Conservation (phyloP, 106 monocot genomes). For the Dioscorea zingiberensis region DNA sequence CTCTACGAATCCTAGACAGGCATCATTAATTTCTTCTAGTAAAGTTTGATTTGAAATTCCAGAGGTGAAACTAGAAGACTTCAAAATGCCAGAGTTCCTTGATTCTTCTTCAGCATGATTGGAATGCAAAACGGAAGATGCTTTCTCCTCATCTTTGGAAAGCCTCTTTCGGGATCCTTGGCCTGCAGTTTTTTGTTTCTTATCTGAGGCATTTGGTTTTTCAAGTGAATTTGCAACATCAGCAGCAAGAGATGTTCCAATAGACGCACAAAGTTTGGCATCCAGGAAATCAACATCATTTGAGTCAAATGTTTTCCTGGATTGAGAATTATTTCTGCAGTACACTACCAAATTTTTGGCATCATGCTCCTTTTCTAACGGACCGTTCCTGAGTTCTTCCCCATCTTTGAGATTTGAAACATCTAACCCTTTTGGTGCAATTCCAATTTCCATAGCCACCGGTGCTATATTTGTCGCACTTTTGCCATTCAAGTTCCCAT, state of each 20-base stretch:
- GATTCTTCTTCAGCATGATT: background rate
- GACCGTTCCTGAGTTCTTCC: background rate
- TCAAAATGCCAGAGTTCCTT: background rate
- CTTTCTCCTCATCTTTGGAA: background rate
- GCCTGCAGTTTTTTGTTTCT: background rate
- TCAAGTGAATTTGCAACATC: background rate
- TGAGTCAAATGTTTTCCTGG: background rate
- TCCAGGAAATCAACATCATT: background rate
- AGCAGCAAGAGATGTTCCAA: background rate
- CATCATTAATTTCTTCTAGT: background rate
- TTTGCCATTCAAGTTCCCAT: background rate
- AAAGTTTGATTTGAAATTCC: background rate
- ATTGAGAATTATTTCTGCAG: background rate
- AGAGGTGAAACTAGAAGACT: background rate
- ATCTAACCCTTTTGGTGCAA: background rate
- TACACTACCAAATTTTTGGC: background rate
- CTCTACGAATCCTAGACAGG: background rate
- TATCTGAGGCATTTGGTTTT: background rate
- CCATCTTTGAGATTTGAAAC: background rate
- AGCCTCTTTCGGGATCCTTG: background rate
- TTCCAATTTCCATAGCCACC: background rate
- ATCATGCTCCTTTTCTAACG: background rate
- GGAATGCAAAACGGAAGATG: background rate
- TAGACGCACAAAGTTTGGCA: background rate
- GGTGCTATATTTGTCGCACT: background rate